Base-by-base conservation (phyloP, 495 filamentous ascomycete genomes). In the Parathielavia appendiculata region DNA sequence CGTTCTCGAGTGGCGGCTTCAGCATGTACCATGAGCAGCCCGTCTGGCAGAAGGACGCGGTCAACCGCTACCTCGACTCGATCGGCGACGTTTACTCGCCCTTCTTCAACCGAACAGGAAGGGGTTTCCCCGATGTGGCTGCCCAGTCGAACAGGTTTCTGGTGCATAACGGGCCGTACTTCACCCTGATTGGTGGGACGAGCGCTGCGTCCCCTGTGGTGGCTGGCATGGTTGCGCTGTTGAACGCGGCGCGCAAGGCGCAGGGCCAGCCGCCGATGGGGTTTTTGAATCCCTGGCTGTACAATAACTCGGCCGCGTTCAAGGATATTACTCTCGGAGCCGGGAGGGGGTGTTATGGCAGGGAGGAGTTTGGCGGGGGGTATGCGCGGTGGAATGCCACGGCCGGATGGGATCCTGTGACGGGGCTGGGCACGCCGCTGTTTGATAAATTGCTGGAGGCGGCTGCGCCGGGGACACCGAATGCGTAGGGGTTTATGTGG, bases 271-370 rank as follows among this genome's bases (percentile, higher is more conserved):
- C 81, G 0, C 70, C 79, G 0, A 66, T 91, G 52, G 88, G 88
- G 0, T 91, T 90, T 75, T 63, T 90, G 35, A 91, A 92, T 66
- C 87, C 87, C 0, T 88, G 84, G 84, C 63, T 91, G 30, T 91
- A 90, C 71, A 72, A 72, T 11, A 43, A 43, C 16, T 45, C 23
- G 45, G 56, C n/a, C 0, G 56, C 35, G 11, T 51, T 58, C 6
- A 58, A 2, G 39, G 56, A 58, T 30, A 46, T 58, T 16, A 49
- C 22, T 22, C 10, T 2, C 9, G 54, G 54, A 0, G 4, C 32
- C 1, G 40, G 23, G 30, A 22, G 19, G 2, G 53, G 53, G 22
- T 55, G 53, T 14, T 5, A 9, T 2, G 30, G 22, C 34, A 32
- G 43, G 23, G 10, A 5, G 0, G 53, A 55, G 53, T 46, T 55